Percentiles rank a stretch among this genome's conserved stretches.
Conservation (phyloP, 345 rosid species). For the Eucalyptus virginea region DNA sequence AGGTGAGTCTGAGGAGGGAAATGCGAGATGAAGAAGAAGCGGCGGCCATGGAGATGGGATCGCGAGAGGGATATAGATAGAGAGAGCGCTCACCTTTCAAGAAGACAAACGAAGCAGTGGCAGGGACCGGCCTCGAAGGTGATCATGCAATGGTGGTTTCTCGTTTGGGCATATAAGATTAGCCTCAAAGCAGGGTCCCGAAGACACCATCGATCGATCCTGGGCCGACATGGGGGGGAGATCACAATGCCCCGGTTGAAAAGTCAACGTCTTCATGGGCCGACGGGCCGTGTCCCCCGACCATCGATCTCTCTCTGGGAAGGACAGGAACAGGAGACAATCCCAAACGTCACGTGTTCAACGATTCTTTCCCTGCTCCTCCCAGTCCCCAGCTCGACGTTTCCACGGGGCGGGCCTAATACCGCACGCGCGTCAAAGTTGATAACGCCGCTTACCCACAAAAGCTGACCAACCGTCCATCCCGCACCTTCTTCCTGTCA, state of each 20-base stretch:
- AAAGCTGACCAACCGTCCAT: not conserved
- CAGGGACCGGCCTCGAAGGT: not conserved
- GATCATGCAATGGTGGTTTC: not conserved
- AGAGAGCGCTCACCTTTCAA: not conserved
- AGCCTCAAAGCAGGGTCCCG: not conserved
- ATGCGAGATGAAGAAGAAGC: not conserved
- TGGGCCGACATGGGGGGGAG: not conserved
- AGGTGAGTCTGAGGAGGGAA: not conserved
- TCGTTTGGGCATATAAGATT: not conserved
- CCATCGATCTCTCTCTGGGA: not conserved
- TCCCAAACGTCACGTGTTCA: not conserved
- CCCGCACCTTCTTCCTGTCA: not conserved
- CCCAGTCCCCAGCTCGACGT: not conserved
- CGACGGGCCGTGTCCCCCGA: not conserved
- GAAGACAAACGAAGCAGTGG: not conserved
- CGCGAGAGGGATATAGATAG: not conserved
- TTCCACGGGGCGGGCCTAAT: not conserved
- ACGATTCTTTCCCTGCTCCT: not conserved
- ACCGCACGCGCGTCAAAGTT: not conserved
- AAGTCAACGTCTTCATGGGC: not conserved
- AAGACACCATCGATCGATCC: not conserved
- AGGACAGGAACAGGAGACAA: not conserved
- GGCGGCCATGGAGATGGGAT: not conserved
- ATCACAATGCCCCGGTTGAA: not conserved
- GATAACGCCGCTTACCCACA: not conserved